Evolutionary conservation across 2,329 filamentous ascomycete genomes (phyloP), one percentile per base, ranked within the genome.

Genomic region (Aspergillus hiratsukae): DNA sequence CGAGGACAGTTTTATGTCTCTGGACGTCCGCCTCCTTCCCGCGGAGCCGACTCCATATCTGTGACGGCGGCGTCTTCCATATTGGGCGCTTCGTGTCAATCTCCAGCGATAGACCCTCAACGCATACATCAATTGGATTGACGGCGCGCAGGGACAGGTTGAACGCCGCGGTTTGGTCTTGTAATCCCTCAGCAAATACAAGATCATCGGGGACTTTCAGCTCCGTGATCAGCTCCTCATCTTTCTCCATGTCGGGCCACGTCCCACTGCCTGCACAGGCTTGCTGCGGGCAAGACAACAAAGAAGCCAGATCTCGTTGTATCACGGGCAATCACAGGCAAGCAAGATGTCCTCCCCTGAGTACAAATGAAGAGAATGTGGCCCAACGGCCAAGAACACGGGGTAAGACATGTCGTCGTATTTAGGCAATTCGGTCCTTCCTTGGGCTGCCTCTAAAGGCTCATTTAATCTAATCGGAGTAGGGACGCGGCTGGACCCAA

Each of bases 1-100:
- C 76, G 9, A 91, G 74, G 10, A 91, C 82, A 5, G 69, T 71
- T 62, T 80, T 81, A 51, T 69, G 57, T 5, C 64, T 57, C 17
- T 54, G 52, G 11, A 62, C 46, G 21, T 46, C 43, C 10, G 55
- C 25, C 25, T 69, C 58, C 59, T 71, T 48, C 59, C 66, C 61
- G 63, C 69, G 58, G 64, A 72, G 21, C 10, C 61, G 66, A 29
- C 55, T 60, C 67, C 67, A 72, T 57, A 75, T 61, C 48, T 71
- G 64, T 17, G 62, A 53, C 31, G 66, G 70, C 19, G 66, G 64
- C 14, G 61, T 68, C 61, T 69, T 64, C 69, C 66, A 75, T 66
- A 69, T 62, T 51, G 69, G 62, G 11, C 69, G 64, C 2, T 67
- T 61, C 4, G 66, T 72, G 49, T 74, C 64, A 50, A 75, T 64